Conservation (phyloP, 768 basidiomycete genomes). For the Kockovaella imperatae region DNA sequence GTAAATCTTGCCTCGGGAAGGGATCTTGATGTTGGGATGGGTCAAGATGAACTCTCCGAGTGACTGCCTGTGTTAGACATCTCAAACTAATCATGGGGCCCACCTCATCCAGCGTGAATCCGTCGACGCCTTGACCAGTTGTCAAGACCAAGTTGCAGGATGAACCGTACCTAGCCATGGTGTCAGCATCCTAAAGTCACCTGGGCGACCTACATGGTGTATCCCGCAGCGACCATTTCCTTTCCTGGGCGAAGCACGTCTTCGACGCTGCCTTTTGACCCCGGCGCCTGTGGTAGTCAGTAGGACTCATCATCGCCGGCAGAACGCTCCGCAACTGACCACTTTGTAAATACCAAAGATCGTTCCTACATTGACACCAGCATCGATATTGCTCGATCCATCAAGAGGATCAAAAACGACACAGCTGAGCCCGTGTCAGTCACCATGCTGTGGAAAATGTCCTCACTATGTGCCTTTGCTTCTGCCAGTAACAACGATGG, state of each 20-base stretch:
- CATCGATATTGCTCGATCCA: conserved; percentile 93
- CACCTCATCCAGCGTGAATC: conserved; percentile 87
- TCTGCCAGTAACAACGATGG: conserved; percentile 31
- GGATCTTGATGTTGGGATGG: conserved; percentile 93
- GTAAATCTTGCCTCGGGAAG: conserved; percentile 93
- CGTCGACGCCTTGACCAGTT: conserved; percentile 92
- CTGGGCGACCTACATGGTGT: conserved; percentile 67
- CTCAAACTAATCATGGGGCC: conserved; percentile 1
- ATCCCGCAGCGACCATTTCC: conserved; percentile 96
- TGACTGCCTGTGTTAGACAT: conserved; percentile 43
- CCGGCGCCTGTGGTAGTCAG: conserved; percentile 53
- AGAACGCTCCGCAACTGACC: conserved; percentile 50
- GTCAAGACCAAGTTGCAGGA: conserved; percentile 93
- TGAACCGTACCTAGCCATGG: conserved; percentile 66
- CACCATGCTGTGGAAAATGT: neutral
- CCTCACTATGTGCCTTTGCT: conserved; percentile 34
- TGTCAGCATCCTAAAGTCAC: neutral
- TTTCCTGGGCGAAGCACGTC: conserved; percentile 90
- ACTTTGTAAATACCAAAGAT: conserved; percentile 95
- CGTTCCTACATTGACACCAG: conserved; percentile 80
- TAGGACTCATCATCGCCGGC: neutral
- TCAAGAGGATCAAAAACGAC: conserved; percentile 98
- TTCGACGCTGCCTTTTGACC: conserved; percentile 65
- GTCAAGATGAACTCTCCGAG: conserved; percentile 98
- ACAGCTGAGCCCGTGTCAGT: conserved; percentile 58